These are phyloP conservation scores for Trichoderma polysporum DNA, from an alignment of 2,329 filamentous ascomycete genomes.

Conservation along the genomic window DNA sequence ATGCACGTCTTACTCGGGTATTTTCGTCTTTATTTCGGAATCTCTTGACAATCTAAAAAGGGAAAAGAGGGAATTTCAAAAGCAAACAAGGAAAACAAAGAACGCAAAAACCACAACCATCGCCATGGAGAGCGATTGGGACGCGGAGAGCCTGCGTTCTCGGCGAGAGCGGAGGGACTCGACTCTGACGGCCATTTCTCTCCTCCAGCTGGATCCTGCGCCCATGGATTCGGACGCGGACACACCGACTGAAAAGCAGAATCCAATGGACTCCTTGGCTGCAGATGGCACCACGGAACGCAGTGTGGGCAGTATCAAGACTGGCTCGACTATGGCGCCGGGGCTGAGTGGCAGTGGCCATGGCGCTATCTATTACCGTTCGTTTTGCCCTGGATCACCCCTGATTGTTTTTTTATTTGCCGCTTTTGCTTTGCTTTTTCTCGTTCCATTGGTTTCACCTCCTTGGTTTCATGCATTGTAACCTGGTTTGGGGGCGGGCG, in stretches of 20 bases:
- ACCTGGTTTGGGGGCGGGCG: background rate
- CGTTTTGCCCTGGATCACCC: slow-evolving; percentile 31
- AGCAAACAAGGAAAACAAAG: background rate
- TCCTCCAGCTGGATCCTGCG: slow-evolving; percentile 77
- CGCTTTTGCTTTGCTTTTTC: background rate
- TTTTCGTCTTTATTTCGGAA: background rate
- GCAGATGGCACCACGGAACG: slow-evolving; percentile 31
- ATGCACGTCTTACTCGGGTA: slow-evolving; percentile 12
- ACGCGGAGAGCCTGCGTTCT: slow-evolving; percentile 14
- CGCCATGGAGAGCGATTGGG: slow-evolving; percentile 17
- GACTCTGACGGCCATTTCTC: slow-evolving; percentile 59
- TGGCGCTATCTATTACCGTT: slow-evolving; percentile 74
- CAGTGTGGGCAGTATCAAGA: slow-evolving; percentile 36
- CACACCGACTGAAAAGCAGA: slow-evolving; percentile 27
- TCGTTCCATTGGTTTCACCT: background rate
- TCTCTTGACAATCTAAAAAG: background rate
- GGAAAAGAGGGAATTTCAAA: background rate
- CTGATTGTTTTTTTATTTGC: background rate
- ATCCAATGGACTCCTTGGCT: slow-evolving; percentile 27
- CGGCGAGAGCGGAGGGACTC: slow-evolving; percentile 40
- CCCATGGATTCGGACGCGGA: slow-evolving; percentile 62
- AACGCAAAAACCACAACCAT: background rate
- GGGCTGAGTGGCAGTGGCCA: slow-evolving; percentile 62
- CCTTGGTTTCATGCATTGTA: background rate
- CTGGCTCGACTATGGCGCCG: slow-evolving; percentile 45